A percentile compares a stretch with the other conserved stretches of the same genome.
phyloP scores from a whole-genome alignment of 352 stramenopile species.

The Globisporangium carolinianum region DNA sequence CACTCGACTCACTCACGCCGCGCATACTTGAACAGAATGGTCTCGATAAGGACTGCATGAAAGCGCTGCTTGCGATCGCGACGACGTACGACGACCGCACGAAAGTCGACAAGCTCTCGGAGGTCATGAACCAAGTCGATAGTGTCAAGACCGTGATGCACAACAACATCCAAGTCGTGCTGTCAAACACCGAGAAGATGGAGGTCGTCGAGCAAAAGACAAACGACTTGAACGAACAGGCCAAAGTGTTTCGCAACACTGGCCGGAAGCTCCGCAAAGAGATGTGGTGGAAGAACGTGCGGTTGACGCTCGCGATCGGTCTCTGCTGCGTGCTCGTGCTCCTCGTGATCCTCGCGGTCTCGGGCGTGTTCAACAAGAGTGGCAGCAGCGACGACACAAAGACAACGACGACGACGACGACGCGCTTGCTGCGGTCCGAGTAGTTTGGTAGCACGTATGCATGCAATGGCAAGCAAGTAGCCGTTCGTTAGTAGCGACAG shows the following conservation, averaged over 20 bases:
- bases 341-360: slow-evolving; percentile 64
- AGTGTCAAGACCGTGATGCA: slow-evolving; percentile 81
- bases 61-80: slow-evolving; percentile 50
- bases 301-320: slow-evolving; percentile 59
- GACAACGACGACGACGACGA: slow-evolving; percentile 6
- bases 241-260: slow-evolving; percentile 82
- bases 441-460: background rate
- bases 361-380: slow-evolving; percentile 72
- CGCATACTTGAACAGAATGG: slow-evolving; percentile 31
- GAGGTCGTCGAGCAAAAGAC: slow-evolving; percentile 84
- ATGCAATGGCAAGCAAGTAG: too few species aligned
- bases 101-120: slow-evolving; percentile 83
- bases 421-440: slow-evolving; percentile 11
- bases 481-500: too few species aligned
- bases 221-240: slow-evolving; percentile 82
- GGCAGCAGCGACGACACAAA: slow-evolving; percentile 3
- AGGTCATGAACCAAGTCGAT: slow-evolving; percentile 80
- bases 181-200: slow-evolving; percentile 87
- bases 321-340: slow-evolving; percentile 63
- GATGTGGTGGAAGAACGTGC: slow-evolving; percentile 87
- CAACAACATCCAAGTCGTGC: slow-evolving; percentile 83
- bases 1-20: background rate
- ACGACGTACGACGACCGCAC: slow-evolving; percentile 78
- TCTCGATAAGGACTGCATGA: slow-evolving; percentile 73
- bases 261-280: slow-evolving; percentile 66